Evolutionary conservation across 768 basidiomycete genomes (phyloP).

Genomic region (Boletellus ananiceps): DNA sequence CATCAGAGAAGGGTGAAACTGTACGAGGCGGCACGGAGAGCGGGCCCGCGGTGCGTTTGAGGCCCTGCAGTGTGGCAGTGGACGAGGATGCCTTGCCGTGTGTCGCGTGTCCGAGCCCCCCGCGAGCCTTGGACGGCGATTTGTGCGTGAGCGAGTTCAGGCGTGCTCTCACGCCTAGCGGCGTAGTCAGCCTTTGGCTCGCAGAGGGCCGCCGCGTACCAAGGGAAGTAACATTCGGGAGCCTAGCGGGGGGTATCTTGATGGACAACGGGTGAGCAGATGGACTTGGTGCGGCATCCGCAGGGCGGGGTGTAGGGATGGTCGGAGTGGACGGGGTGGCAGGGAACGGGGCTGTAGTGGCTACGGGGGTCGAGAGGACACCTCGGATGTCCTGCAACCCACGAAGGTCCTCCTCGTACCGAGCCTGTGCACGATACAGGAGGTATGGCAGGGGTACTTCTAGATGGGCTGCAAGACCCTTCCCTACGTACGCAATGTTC

Average conservation of each 20-base stretch:
- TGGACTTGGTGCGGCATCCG: conserved; percentile 16
- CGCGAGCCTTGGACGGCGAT: conserved; percentile 35
- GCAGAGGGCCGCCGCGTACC: conserved; percentile 29
- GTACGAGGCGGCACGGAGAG: conserved; percentile 34
- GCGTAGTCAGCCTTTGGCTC: conserved; percentile 47
- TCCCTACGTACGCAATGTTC: conserved; percentile 49
- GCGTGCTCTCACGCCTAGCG: conserved; percentile 64
- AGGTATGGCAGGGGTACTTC: conserved; percentile 81
- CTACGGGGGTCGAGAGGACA: conserved; percentile 39
- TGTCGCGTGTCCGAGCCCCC: conserved; percentile 2
- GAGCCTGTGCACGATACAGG: conserved; percentile 75
- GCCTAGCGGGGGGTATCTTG: conserved; percentile 18
- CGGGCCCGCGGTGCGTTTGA: conserved; percentile 27
- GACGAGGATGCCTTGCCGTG: conserved; percentile 54
- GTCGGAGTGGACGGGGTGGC: conserved; percentile 12
- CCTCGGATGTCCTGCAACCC: conserved; percentile 70
- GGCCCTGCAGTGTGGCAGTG: conserved; percentile 61
- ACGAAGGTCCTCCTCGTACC: conserved; percentile 82
- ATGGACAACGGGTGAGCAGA: conserved; percentile 19
- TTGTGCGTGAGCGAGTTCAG: conserved; percentile 62
- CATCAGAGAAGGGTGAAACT: conserved; percentile 50
- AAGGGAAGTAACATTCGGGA: conserved; percentile 3
- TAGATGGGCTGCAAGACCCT: conserved; percentile 73
- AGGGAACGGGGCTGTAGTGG: conserved; percentile 31
- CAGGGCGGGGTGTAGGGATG: conserved; percentile 10